Evolutionary conservation across 345 rosid species (phyloP), one percentile per base, ranked within the genome.

Genomic region (Linum usitatissimum): DNA sequence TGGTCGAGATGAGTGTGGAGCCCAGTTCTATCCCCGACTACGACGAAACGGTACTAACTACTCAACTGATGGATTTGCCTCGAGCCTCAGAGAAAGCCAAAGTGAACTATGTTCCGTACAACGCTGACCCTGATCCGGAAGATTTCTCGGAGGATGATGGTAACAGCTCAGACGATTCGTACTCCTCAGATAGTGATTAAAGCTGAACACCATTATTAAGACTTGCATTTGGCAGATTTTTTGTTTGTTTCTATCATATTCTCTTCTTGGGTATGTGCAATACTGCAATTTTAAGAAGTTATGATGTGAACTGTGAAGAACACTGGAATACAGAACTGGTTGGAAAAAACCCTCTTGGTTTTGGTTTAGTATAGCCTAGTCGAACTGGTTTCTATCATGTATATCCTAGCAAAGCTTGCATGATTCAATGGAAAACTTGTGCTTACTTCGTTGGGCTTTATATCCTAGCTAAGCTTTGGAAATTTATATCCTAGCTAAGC

Each of bases 71-170:
- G 36, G 15, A 30, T 13, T 57, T 57, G 9, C 60, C 31, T 19
- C 34, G 34, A 30, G 30, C 17, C 13, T 57, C 60, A 23, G 31
- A 18, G 30, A 21, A 23, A 18, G 30, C 15, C 3, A 30, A 57
- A 57, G 34, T 57, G 9, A 57, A 57, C 17, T 57, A 57, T 21
- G 31, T 19, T 23, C 9, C 30, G 1, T 30, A 14, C 17, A 57
- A 21, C 34, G 6, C 60, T 19, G 5, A 21, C 15, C 15, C 34
- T 20, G 21, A 57, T 14, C 21, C 34, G 10, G 60, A 23, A 13
- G 60, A 23, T 57, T 57, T 30, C 31, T 57, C 60, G 31, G 60
- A 57, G 21, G 30, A 57, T 7, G 60, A 57, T 10, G 60, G 60
- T 14, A 28, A 57, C 31, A 57, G 31, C 34, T 57, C 60, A 23